Evolutionary conservation across 805 yeast species (phyloP), one percentile per base, ranked within the genome.

Genomic region (Yamadazyma ubonensis): DNA sequence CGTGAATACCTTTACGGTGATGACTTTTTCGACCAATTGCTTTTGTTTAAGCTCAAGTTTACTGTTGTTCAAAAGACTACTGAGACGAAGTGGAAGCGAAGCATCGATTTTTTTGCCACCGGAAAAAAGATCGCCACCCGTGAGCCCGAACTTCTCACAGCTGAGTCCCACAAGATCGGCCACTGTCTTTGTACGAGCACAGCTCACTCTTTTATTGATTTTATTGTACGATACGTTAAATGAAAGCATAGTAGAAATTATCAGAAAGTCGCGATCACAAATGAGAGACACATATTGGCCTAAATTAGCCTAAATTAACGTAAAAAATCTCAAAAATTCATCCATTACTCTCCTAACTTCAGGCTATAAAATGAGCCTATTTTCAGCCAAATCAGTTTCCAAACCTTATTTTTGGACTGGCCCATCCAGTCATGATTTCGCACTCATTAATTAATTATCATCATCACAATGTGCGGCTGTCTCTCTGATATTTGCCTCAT

Each of bases 401-500:
- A n/a, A n/a, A n/a, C n/a, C n/a, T n/a, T n/a, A n/a, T n/a, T n/a
- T n/a, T n/a, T n/a, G n/a, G n/a, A n/a, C n/a, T n/a, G n/a, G n/a
- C n/a, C n/a, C n/a, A n/a, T n/a, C n/a, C n/a, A n/a, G n/a, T n/a
- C n/a, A n/a, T n/a, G n/a, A n/a, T n/a, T n/a, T n/a, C n/a, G n/a
- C n/a, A n/a, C n/a, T 15, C 29, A 11, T 27, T 11, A 29, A 29
- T 16, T 20, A 8, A 20, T 17, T 7, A 43, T 36, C 17, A 22
- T 15, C 17, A 9, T 14, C 17, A 35, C 10, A 9, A 40, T 40
- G 43, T 57, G 63, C 56, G 60, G 52, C 21, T 68, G 72, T 43
- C 48, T 65, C 25, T 57, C 72, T 3, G 90, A 84, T 55, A 54
- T 79, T n/a, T 55, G 78, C 10, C 73, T 85, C 11, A 78, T 80